Conservation (phyloP, 1,139 yeast species). For the Protomyces pachydermus region DNA sequence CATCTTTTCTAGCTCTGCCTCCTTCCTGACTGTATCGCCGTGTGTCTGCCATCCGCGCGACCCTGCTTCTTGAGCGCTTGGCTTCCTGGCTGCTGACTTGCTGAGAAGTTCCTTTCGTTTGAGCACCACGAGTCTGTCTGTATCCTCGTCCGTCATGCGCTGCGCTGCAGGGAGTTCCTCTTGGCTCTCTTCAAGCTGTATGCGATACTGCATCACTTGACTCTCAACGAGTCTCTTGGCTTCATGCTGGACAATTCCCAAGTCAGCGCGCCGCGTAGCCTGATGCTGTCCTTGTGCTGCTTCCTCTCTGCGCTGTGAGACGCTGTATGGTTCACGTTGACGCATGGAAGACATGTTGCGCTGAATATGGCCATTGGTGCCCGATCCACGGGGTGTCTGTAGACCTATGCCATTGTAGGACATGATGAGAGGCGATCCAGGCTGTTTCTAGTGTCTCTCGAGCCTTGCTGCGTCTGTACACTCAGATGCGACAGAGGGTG, state of each 20-base stretch:
- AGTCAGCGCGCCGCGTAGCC: conserved; percentile 37
- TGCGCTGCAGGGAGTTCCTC: neutral
- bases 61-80: neutral
- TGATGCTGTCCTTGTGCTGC: conserved; percentile 31
- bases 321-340: conserved; percentile 39
- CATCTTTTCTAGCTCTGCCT: conserved; percentile 14
- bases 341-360: conserved; percentile 44
- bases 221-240: conserved; percentile 50
- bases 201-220: conserved; percentile 35
- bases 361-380: conserved; percentile 68
- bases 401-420: conserved; percentile 61
- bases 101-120: neutral
- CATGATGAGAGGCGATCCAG: neutral
- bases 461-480: too few species aligned
- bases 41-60: conserved; percentile 21
- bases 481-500: too few species aligned
- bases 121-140: neutral
- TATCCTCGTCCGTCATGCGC: neutral
- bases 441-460: too few species aligned
- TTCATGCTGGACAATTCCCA: conserved; percentile 48
- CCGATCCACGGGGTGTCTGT: conserved; percentile 61
- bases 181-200: conserved; percentile 4
- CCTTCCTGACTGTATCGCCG: conserved; percentile 20
- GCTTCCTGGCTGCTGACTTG: neutral
- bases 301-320: conserved; percentile 33